Evolutionary conservation across 2,329 filamentous ascomycete species (phyloP), one percentile per base, ranked within the genome.

Genomic region (Stemphylium vesicarium): DNA sequence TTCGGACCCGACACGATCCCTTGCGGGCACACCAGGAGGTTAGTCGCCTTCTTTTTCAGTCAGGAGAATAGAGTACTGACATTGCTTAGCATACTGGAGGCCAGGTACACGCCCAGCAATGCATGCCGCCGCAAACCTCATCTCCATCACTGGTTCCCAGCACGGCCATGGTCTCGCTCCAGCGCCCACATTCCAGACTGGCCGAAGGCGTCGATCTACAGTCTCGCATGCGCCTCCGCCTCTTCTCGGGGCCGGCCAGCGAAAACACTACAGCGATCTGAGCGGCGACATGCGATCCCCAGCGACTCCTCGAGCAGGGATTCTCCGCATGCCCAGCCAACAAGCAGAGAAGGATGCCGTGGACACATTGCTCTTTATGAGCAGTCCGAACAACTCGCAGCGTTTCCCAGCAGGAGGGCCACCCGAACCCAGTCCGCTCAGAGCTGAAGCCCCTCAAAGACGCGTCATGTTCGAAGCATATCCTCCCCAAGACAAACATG

Each of bases 311-410:
- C 45, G 72, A 75, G 60, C 70, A 49, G 80, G 84, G 7, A 84
- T 87, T 13, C 77, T 89, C 4, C 86, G 87, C 57, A 90, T 88
- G 26, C 87, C 88, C 0, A 88, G 87, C 51, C 88, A 90, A 59
- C 84, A 89, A 57, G 81, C 80, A 46, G 91, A 95, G 69, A 89
- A 92, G 68, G 91, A 94, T 66, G 91, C 91, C 5, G 86, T 94
- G 41, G 90, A 93, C 69, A 89, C 89, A 0, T 77, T 95, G 20
- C 79, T 94, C 22, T 92, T 93, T 68, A 89, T 95, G 86, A 92
- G 90, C 67, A 91, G 88, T 59, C 89, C 89, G 0, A 88, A 88
- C 13, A 90, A 91, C 72, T 88, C 88, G 1, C 59, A 66, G 38
- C 63, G 69, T 20, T 57, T 71, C 6, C 59, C 72, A 26, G 64